Evolutionary conservation across 345 rosid species (phyloP).

Genomic region (Boechera retrofracta): DNA sequence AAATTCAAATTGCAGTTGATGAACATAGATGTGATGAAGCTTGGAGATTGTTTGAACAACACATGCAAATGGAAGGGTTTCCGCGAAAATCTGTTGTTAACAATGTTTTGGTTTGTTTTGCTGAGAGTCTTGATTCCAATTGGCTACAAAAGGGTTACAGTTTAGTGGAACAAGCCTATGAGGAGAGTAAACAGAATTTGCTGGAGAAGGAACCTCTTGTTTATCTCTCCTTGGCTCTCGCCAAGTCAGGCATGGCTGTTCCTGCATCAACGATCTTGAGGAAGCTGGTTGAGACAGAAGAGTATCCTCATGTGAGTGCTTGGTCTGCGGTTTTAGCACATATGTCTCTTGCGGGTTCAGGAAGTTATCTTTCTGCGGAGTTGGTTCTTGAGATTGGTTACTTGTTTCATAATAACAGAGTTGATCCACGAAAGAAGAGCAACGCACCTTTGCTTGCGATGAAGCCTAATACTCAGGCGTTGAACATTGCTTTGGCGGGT

Average conservation of each 20-base stretch:
- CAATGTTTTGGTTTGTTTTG: constrained; percentile 60
- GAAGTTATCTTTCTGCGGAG: constrained; percentile 87
- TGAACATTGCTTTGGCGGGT: constrained; percentile 82
- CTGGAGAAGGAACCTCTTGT: constrained; percentile 74
- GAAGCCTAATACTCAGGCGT: constrained; percentile 78
- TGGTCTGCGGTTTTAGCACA: constrained; percentile 80
- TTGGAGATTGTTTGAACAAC: constrained; percentile 76
- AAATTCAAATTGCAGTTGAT: constrained; percentile 68
- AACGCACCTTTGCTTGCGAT: constrained; percentile 79
- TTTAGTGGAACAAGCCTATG: constrained; percentile 71
- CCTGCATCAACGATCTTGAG: constrained; percentile 80
- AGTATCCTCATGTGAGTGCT: constrained; percentile 73
- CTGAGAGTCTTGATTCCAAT: constrained; percentile 60
- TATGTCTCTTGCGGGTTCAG: constrained; percentile 73
- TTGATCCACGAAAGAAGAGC: constrained; percentile 85
- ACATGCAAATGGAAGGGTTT: constrained; percentile 83
- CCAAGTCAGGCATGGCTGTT: constrained; percentile 69
- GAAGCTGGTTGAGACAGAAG: constrained; percentile 70
- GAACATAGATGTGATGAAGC: constrained; percentile 55
- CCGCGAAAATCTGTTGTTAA: constrained; percentile 75
- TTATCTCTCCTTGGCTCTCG: constrained; percentile 77
- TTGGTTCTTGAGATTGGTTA: constrained; percentile 86
- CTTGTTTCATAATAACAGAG: constrained; percentile 72
- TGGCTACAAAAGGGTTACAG: constrained; percentile 72
- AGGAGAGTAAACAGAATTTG: constrained; percentile 76